Evolutionary conservation across 306 rosid species (phyloP).

Genomic region (Carpinus fangiana): DNA sequence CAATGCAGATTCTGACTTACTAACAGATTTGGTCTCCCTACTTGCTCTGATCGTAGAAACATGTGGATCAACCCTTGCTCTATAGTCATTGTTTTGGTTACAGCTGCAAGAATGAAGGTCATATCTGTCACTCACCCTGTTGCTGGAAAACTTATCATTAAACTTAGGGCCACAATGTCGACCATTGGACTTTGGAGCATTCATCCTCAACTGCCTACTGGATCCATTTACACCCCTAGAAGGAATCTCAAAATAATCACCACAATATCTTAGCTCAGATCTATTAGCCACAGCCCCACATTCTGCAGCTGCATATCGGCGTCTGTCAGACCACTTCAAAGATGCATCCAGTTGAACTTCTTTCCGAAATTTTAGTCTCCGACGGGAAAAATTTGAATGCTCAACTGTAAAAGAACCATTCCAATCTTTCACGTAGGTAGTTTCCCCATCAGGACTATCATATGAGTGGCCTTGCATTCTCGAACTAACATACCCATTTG

Average conservation of each 20-base stretch:
- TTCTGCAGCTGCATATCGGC: slow-evolving; percentile 58
- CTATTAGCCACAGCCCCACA: slow-evolving; percentile 45
- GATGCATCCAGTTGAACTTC: slow-evolving; percentile 66
- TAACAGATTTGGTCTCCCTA: slow-evolving; percentile 58
- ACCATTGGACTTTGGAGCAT: slow-evolving; percentile 57
- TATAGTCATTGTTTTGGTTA: slow-evolving; percentile 59
- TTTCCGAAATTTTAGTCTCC: slow-evolving; percentile 58
- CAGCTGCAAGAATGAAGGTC: slow-evolving; percentile 82
- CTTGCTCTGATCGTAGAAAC: slow-evolving; percentile 48
- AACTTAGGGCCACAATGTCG: slow-evolving; percentile 69
- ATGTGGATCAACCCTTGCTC: slow-evolving; percentile 64
- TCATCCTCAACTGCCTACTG: slow-evolving; percentile 58
- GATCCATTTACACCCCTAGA: slow-evolving; percentile 48
- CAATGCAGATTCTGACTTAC: slow-evolving; percentile 56
- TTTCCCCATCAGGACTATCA: slow-evolving; percentile 56
- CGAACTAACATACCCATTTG: slow-evolving; percentile 41
- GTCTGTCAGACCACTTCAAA: slow-evolving; percentile 78
- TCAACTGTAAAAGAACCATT: slow-evolving; percentile 53
- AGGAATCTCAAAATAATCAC: slow-evolving; percentile 60
- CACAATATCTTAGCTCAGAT: slow-evolving; percentile 60
- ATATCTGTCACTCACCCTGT: slow-evolving; percentile 58
- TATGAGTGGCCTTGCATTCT: slow-evolving; percentile 43
- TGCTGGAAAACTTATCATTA: slow-evolving; percentile 63
- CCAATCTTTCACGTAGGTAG: slow-evolving; percentile 43
- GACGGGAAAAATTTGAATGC: slow-evolving; percentile 57